These are phyloP conservation scores for Dothidotthia symphoricarpi DNA, from an alignment of 2,329 filamentous ascomycete species.

Conservation along the genomic window DNA sequence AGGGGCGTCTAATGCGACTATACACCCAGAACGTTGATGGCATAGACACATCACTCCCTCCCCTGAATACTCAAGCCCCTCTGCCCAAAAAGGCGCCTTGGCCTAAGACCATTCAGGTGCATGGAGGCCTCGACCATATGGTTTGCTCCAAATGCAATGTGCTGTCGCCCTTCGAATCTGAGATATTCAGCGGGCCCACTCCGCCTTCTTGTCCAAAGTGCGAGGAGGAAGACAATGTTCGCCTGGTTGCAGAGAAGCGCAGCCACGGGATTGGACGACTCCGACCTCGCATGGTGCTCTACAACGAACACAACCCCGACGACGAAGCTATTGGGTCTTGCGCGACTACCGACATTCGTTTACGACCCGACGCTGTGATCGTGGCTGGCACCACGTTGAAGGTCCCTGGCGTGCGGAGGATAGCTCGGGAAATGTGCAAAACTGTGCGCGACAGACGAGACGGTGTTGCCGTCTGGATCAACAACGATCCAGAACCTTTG, in stretches of 20 bases:
- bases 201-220: conserved; percentile 78
- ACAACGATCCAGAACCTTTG: conserved; percentile 78
- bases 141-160: conserved; percentile 89
- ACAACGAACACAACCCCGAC: conserved; percentile 96
- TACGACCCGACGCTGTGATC: conserved; percentile 84
- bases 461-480: conserved; percentile 91
- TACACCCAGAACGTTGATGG: conserved; percentile 98
- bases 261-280: conserved; percentile 91
- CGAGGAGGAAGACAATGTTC: conserved; percentile 69
- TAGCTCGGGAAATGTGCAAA: conserved; percentile 87
- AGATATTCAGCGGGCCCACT: conserved; percentile 78
- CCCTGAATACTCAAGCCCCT: conserved; percentile 77
- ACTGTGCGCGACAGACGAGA: conserved; percentile 79
- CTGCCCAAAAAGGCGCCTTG: conserved; percentile 83
- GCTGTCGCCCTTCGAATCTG: conserved; percentile 71
- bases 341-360: conserved; percentile 78
- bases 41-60: conserved; percentile 80
- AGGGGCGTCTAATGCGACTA: conserved; percentile 81
- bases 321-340: conserved; percentile 94
- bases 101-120: conserved; percentile 90
- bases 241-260: conserved; percentile 78
- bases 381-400: conserved; percentile 96
- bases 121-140: conserved; percentile 94
- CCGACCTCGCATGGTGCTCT: conserved; percentile 89
- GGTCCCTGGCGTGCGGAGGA: conserved; percentile 84